A percentile compares a stretch with the other conserved stretches of the same genome.
phyloP scores from a whole-genome alignment of 805 yeast species.

The Suhomyces canberraensis region DNA sequence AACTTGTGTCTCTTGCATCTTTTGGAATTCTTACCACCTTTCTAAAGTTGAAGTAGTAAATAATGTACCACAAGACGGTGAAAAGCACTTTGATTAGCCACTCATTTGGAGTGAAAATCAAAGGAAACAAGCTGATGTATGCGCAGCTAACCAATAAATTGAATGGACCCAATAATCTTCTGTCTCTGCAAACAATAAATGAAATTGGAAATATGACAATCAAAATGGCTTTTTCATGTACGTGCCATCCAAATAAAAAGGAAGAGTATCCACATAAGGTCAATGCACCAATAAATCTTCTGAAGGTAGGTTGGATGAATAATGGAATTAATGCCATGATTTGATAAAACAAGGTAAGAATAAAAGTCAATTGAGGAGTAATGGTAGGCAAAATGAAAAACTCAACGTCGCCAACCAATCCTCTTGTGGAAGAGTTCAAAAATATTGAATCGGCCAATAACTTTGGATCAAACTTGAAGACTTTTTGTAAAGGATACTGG shows the following conservation, averaged over 20 bases:
- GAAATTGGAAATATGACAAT: conserved; percentile 84
- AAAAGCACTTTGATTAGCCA: conserved; percentile 72
- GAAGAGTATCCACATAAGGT: conserved; percentile 90
- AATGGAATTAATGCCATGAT: conserved; percentile 72
- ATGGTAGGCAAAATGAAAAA: conserved; percentile 80
- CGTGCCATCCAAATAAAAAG: conserved; percentile 97
- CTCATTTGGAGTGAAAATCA: conserved; percentile 76
- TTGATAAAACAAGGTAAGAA: conserved; percentile 83
- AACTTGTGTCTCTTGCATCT: conserved; percentile 16
- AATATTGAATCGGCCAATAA: conserved; percentile 31
- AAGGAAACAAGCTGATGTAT: conserved; percentile 83
- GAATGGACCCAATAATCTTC: conserved; percentile 68
- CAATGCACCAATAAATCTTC: conserved; percentile 77
- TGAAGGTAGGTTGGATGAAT: conserved; percentile 63
- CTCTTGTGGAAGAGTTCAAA: conserved; percentile 57
- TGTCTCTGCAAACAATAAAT: conserved; percentile 67
- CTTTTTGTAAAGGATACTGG: conserved; percentile 23
- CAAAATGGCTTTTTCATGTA: conserved; percentile 96
- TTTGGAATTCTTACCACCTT: conserved; percentile 63
- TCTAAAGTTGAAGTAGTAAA: conserved; percentile 68
- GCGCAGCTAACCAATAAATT: conserved; percentile 75
- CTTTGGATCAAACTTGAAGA: conserved; percentile 46
- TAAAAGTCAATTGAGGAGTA: conserved; percentile 71
- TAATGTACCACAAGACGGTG: conserved; percentile 82
- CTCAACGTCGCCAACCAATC: conserved; percentile 86